Conservation (phyloP, 2,329 filamentous ascomycete species). For the Pyrenophora seminiperda region DNA sequence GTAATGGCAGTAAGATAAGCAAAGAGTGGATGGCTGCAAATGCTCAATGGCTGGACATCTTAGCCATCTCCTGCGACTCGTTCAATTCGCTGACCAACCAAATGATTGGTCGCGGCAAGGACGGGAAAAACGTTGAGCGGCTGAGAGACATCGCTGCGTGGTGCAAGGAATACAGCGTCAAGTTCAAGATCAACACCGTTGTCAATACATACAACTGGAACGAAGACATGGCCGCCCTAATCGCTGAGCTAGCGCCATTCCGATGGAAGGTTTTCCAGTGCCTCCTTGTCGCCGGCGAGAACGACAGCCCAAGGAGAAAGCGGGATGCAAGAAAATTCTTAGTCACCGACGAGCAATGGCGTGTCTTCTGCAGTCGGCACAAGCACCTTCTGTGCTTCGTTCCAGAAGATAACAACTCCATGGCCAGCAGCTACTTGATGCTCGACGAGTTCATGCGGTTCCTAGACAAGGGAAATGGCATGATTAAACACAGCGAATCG, state of each 20-base stretch:
- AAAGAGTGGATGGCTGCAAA: slow-evolving; percentile 4
- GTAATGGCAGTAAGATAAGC: slow-evolving; percentile 3
- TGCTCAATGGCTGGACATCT: slow-evolving; percentile 1
- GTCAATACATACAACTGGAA: slow-evolving; percentile 6
- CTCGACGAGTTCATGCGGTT: slow-evolving; percentile 11
- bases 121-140: neutral
- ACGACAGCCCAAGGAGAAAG: neutral
- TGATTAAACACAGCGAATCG: neutral
- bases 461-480: slow-evolving; percentile 2
- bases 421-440: slow-evolving; percentile 5
- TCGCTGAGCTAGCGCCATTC: slow-evolving; percentile 9
- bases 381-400: neutral
- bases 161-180: slow-evolving; percentile 2
- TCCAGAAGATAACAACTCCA: slow-evolving; percentile 2
- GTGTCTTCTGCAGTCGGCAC: slow-evolving; percentile 3
- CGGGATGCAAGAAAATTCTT: slow-evolving; percentile 7
- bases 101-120: slow-evolving; percentile 5
- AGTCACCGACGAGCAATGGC: slow-evolving; percentile 3
- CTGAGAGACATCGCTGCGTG: neutral
- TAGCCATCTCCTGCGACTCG: slow-evolving; percentile 9
- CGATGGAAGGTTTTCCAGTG: slow-evolving; percentile 10
- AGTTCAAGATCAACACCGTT: slow-evolving; percentile 11
- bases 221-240: slow-evolving; percentile 6
- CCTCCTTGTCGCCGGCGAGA: slow-evolving; percentile 9
- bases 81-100: slow-evolving; percentile 7